These are phyloP conservation scores for Botrytis fragariae DNA, from an alignment of 2,329 filamentous ascomycete genomes.

Conservation along the genomic window DNA sequence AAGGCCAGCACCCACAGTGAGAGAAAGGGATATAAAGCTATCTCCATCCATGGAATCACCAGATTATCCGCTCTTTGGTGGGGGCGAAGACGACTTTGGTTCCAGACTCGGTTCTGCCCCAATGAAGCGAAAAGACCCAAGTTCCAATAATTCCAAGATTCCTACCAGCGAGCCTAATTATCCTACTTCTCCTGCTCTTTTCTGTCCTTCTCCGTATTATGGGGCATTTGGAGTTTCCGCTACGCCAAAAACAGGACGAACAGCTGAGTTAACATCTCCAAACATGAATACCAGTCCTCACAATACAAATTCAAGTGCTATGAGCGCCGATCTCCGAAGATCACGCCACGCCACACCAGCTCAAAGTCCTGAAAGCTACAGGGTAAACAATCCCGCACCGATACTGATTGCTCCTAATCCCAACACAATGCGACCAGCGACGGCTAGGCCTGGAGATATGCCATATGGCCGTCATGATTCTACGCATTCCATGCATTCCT, in stretches of 20 bases:
- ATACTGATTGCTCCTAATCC: slow-evolving; percentile 34
- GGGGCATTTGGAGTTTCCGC: slow-evolving; percentile 33
- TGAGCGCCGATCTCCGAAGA: slow-evolving; percentile 21
- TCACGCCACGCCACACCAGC: slow-evolving; percentile 24
- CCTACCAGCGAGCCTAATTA: slow-evolving; percentile 27
- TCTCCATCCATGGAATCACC: slow-evolving; percentile 25
- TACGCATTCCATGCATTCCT: slow-evolving; percentile 28
- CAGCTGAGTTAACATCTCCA: slow-evolving; percentile 26
- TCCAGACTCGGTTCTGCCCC: slow-evolving; percentile 24
- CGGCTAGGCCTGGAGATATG: slow-evolving; percentile 19
- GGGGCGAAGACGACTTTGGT: slow-evolving; percentile 27
- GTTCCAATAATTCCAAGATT: slow-evolving; percentile 20
- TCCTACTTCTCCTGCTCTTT: slow-evolving; percentile 22
- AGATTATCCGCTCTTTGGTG: slow-evolving; percentile 25
- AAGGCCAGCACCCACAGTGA: slow-evolving; percentile 22
- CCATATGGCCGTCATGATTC: slow-evolving; percentile 28
- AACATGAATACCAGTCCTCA: slow-evolving; percentile 26
- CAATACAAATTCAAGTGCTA: slow-evolving; percentile 25
- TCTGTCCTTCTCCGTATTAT: slow-evolving; percentile 27
- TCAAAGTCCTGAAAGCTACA: slow-evolving; percentile 20
- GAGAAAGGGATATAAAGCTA: slow-evolving; percentile 27
- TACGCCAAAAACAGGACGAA: slow-evolving; percentile 22
- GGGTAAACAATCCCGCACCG: slow-evolving; percentile 23
- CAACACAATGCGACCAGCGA: slow-evolving; percentile 23
- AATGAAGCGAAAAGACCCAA: slow-evolving; percentile 32